Conservation (phyloP, 1,284 basidiomycete genomes). For the Cryptococcus sp. region DNA sequence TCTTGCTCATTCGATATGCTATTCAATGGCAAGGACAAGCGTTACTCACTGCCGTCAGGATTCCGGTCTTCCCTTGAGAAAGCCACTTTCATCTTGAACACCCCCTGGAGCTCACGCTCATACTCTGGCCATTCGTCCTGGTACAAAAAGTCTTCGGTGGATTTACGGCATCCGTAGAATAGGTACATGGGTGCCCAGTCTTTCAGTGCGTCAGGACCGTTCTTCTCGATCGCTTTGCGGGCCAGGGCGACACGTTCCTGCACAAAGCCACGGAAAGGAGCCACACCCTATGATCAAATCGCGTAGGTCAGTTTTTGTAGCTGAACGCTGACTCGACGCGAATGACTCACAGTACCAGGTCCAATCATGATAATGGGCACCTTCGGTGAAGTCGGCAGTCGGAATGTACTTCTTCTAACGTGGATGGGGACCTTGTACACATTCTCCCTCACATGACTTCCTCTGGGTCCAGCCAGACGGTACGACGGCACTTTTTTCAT, state of each 20-base stretch:
- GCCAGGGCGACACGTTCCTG: constrained; percentile 96
- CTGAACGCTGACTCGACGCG: neutral
- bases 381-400: constrained; percentile 94
- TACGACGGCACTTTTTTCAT: constrained; percentile 65
- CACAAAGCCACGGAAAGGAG: constrained; percentile 97
- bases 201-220: constrained; percentile 78
- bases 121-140: constrained; percentile 93
- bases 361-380: constrained; percentile 99
- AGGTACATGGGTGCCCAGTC: constrained; percentile 95
- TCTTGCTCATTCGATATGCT: neutral
- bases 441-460: constrained; percentile 66
- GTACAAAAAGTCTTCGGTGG: constrained; percentile 89
- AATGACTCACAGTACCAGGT: constrained; percentile 81
- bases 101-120: constrained; percentile 79
- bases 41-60: constrained; percentile 67
- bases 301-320: neutral
- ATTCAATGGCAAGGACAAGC: no score
- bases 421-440: constrained; percentile 88
- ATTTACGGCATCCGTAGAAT: constrained; percentile 92
- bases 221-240: constrained; percentile 89
- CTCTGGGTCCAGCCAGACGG: constrained; percentile 83
- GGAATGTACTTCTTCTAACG: constrained; percentile 92
- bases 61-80: constrained; percentile 79
- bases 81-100: constrained; percentile 83
- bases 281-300: constrained; percentile 67